Evolutionary conservation across 805 yeast species (phyloP), one percentile per base, ranked within the genome.

Genomic region (Saturnispora bothae): DNA sequence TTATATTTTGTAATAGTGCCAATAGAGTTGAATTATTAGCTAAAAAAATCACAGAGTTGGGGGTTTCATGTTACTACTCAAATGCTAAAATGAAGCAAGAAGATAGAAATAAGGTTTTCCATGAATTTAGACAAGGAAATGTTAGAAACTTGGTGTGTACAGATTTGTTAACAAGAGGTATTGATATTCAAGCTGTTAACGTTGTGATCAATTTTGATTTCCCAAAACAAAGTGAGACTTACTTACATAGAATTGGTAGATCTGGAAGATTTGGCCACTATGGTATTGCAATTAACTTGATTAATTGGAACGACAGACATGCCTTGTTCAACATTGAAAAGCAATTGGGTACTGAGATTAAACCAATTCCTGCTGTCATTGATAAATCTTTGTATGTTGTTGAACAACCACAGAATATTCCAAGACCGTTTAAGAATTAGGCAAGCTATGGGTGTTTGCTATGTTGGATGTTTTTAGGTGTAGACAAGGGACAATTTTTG

Each of bases 251-350:
- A 72, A 92, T 89, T 51, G 97, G 97, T 71, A 85, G 98, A 69
- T 86, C 96, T 6, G 97, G 98, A 50, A 83, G 98, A 70, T 92
- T 84, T 55, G 98, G 98, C 48, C 98, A 92, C 60, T 76, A 88
- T 56, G 98, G 98, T 70, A 72, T 92, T 57, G 98, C 98, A 23
- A 86, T 92, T 56, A 92, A 92, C 65, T 73, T 92, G 53, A 85
- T 92, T 66, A 84, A 88, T 60, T 89, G 96, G 96, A 78, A 86
- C 54, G 98, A 92, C 60, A 76, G 97, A 57, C 86, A 83, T 64
- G 84, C 83, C 56, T 69, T 92, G 54, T 89, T 86, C 64, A 84
- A 83, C 61, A 88, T 92, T 51, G 98, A 92, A 63, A 95, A 89
- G 63, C 97, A 89, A 63, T 73, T 92, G 48, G 96, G 96, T 26